Conservation (phyloP, 2,329 filamentous ascomycete genomes). For the Dryadomyces quercivorus region DNA sequence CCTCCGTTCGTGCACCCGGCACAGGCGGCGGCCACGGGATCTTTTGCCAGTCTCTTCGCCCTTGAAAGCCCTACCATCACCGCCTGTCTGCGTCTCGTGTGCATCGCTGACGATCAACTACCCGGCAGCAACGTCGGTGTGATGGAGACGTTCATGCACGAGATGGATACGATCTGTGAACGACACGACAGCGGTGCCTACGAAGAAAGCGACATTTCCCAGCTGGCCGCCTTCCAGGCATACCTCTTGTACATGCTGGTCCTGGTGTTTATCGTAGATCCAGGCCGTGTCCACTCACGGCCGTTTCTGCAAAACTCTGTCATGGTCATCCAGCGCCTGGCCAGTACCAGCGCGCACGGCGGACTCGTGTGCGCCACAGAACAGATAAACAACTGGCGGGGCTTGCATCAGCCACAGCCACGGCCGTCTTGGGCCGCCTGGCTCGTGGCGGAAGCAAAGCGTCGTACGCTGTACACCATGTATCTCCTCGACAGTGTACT, state of each 20-base stretch:
- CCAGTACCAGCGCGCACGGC: conserved; percentile 23
- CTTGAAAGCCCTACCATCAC: neutral
- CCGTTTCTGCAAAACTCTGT: conserved; percentile 27
- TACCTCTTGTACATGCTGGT: conserved; percentile 38
- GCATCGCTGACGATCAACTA: conserved; percentile 16
- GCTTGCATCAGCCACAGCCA: conserved; percentile 8
- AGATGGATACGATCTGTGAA: conserved; percentile 27
- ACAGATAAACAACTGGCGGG: neutral
- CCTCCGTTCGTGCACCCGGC: conserved; percentile 31
- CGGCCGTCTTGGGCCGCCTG: conserved; percentile 38
- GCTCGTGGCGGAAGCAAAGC: conserved; percentile 39
- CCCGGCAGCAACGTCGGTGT: conserved; percentile 12
- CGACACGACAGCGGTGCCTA: neutral
- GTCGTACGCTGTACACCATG: conserved; percentile 37
- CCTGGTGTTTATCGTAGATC: conserved; percentile 7
- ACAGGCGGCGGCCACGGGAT: conserved; percentile 18
- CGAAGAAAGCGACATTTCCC: conserved; percentile 15
- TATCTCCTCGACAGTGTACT: conserved; percentile 41
- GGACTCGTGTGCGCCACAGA: conserved; percentile 34
- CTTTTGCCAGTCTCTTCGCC: neutral
- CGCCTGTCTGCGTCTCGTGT: neutral
- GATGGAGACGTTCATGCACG: conserved; percentile 22
- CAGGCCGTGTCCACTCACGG: conserved; percentile 4
- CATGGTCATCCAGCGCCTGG: conserved; percentile 37
- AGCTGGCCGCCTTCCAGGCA: conserved; percentile 36